Conservation (phyloP, 1,139 yeast species). For the Yamadazyma epiphylla region DNA sequence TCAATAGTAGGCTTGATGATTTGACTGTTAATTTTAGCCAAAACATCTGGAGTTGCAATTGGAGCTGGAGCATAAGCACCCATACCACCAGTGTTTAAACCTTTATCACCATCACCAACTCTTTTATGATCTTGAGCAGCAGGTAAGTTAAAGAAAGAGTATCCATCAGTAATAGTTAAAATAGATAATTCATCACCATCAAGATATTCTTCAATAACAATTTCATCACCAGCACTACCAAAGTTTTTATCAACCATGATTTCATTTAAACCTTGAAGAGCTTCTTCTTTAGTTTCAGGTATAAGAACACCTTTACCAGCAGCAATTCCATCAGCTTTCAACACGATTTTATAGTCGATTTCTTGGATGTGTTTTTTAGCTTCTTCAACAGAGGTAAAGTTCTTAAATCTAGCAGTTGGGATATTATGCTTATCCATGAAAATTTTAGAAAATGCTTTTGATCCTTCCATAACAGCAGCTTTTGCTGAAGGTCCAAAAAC, state of each 20-base stretch:
- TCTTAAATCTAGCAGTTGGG: constrained; percentile 89
- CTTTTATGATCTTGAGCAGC: constrained; percentile 99
- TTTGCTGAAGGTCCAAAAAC: constrained; percentile 91
- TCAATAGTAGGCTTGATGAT: constrained; percentile 89
- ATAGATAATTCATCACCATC: constrained; percentile 97
- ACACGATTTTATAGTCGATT: constrained; percentile 75
- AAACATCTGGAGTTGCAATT: constrained; percentile 67
- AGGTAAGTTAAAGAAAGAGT: constrained; percentile 85
- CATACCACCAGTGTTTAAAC: constrained; percentile 99
- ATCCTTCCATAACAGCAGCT: constrained; percentile 96
- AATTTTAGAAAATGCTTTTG: constrained; percentile 90
- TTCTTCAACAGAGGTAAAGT: constrained; percentile 69
- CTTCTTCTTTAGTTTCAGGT: constrained; percentile 82
- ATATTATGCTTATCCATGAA: constrained; percentile 90
- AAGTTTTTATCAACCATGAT: constrained; percentile 89
- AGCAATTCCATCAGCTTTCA: constrained; percentile 97
- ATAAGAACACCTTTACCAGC: constrained; percentile 98
- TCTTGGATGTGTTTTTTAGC: constrained; percentile 69
- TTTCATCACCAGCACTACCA: constrained; percentile 93
- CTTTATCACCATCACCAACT: constrained; percentile 87
- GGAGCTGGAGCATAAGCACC: constrained; percentile 99
- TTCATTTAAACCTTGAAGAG: constrained; percentile 75
- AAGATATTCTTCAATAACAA: constrained; percentile 91
- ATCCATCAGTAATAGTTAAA: constrained; percentile 91
- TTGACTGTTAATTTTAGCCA: constrained; percentile 63